A percentile compares a stretch with the other conserved stretches of the same genome.
Conservation (phyloP, 306 rosid species). For the Delonix regia region DNA sequence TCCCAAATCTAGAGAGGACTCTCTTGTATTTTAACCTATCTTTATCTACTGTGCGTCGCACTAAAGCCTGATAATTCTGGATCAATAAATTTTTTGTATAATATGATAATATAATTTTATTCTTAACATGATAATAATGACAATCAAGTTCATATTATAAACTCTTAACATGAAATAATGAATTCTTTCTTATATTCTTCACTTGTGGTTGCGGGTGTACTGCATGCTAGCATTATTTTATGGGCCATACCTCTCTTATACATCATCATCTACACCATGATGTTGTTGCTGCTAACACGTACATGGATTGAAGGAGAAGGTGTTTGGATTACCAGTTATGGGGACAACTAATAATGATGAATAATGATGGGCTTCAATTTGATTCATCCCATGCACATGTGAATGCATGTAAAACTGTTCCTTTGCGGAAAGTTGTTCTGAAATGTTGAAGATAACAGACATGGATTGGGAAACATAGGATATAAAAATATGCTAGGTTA, state of each 20-base stretch:
- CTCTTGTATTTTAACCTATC: too few relatives aligned
- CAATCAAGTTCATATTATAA: too few relatives aligned
- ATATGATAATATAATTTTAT: too few relatives aligned
- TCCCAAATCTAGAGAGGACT: too few relatives aligned
- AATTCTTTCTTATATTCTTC: background rate
- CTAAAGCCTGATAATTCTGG: too few relatives aligned
- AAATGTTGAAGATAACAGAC: background rate
- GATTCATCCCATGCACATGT: slow-evolving; percentile 43
- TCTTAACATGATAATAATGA: too few relatives aligned
- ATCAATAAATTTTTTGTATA: too few relatives aligned
- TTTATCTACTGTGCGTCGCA: too few relatives aligned
- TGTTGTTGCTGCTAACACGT: slow-evolving; percentile 53
- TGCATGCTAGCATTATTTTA: slow-evolving; percentile 55
- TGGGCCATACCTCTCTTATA: slow-evolving; percentile 46
- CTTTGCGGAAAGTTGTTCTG: slow-evolving; percentile 29
- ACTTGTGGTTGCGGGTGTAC: slow-evolving; percentile 25
- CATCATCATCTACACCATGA: slow-evolving; percentile 54
- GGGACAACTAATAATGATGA: slow-evolving; percentile 58
- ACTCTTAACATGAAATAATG: too few relatives aligned
- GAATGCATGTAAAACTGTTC: slow-evolving; percentile 17
- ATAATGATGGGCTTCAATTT: slow-evolving; percentile 38
- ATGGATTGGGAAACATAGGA: background rate
- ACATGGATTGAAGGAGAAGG: slow-evolving; percentile 42
- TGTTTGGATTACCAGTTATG: slow-evolving; percentile 46
- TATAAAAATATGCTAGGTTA: background rate